These are phyloP conservation scores for Fusarium tricinctum DNA, from an alignment of 2,329 filamentous ascomycete species.

Conservation along the genomic window DNA sequence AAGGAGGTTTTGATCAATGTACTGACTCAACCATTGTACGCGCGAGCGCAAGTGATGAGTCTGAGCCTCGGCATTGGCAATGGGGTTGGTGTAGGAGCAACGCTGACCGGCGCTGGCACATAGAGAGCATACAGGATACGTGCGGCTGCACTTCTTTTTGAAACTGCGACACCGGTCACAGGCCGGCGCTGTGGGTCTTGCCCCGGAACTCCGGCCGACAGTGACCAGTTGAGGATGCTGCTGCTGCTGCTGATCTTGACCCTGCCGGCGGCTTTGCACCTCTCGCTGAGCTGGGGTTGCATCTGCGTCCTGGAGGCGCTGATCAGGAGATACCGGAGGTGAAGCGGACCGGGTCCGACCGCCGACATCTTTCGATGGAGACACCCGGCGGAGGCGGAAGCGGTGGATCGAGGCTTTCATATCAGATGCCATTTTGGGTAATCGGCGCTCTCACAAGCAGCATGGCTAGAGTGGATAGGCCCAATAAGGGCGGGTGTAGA, in stretches of 20 bases:
- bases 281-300: constrained; percentile 22
- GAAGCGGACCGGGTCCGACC: constrained; percentile 51
- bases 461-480: constrained; percentile 19
- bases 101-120: constrained; percentile 57
- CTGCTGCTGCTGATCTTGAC: constrained; percentile 23
- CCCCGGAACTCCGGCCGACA: constrained; percentile 8
- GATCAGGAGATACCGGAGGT: constrained; percentile 42
- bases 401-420: constrained; percentile 50
- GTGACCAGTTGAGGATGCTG: constrained; percentile 10
- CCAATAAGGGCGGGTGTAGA: constrained; percentile 1
- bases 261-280: constrained; percentile 36
- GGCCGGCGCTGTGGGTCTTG: constrained; percentile 44
- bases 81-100: constrained; percentile 54
- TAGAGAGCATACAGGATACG: constrained; percentile 57
- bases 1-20: constrained; percentile 54
- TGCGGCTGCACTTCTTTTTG: constrained; percentile 62
- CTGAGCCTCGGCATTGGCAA: constrained; percentile 53
- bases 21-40: constrained; percentile 57
- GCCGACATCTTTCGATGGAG: constrained; percentile 42
- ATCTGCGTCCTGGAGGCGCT: constrained; percentile 14
- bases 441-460: constrained; percentile 13
- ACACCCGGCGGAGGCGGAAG: constrained; percentile 47
- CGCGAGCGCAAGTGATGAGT: constrained; percentile 57
- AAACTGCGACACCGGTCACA: constrained; percentile 61
- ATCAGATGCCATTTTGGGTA: constrained; percentile 47